A percentile compares a stretch with the other conserved stretches of the same genome.
phyloP scores from a whole-genome alignment of 2,329 filamentous ascomycete species.

The Talaromyces sp. region DNA sequence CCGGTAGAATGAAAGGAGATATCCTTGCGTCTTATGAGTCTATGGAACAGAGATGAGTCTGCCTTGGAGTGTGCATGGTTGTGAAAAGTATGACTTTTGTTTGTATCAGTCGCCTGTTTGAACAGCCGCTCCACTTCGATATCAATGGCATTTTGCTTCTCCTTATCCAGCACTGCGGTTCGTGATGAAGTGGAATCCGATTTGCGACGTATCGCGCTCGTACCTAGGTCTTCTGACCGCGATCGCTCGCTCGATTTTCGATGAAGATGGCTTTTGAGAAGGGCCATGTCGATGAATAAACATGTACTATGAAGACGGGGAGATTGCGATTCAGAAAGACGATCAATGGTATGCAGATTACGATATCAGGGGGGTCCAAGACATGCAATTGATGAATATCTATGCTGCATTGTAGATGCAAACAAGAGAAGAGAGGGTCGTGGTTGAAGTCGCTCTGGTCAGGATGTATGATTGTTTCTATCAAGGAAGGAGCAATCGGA shows the following conservation, averaged over 20 bases:
- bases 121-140: slow-evolving; percentile 10
- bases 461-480: neutral
- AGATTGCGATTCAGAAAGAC: slow-evolving; percentile 29
- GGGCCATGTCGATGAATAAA: slow-evolving; percentile 12
- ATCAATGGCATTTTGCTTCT: neutral
- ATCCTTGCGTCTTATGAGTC: slow-evolving; percentile 8
- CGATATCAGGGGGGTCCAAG: slow-evolving; percentile 54
- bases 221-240: neutral
- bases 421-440: slow-evolving; percentile 34
- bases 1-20: neutral
- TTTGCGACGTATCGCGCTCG: neutral
- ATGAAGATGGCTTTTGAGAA: slow-evolving; percentile 13
- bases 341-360: slow-evolving; percentile 54
- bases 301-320: slow-evolving; percentile 20
- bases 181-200: slow-evolving; percentile 5
- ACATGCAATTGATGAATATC: slow-evolving; percentile 27
- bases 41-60: slow-evolving; percentile 8
- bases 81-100: neutral
- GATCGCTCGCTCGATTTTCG: slow-evolving; percentile 9
- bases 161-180: neutral
- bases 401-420: slow-evolving; percentile 19
- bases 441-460: neutral
- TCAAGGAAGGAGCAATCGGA: neutral
- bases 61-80: neutral
- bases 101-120: slow-evolving; percentile 8